Evolutionary conservation across 1,284 basidiomycete species (phyloP), one percentile per base, ranked within the genome.

Genomic region (Afroboletus lepidellus): DNA sequence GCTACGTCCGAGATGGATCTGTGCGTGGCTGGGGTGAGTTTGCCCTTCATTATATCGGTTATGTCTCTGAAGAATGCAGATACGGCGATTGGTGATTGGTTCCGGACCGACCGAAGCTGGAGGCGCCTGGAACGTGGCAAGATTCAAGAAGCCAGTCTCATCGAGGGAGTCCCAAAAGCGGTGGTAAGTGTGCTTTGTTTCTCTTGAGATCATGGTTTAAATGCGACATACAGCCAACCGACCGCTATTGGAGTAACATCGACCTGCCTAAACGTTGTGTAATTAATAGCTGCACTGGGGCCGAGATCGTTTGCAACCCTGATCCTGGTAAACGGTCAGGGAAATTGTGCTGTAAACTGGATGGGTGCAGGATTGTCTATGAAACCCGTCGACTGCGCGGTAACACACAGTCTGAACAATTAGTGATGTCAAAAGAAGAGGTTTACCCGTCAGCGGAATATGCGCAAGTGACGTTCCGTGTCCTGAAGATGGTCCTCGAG

Each of bases 291-390:
- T 11, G 24, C 1, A 11, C 45, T 5, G 12, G 8, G 4, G 36
- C 8, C 12, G 39, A 39, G 32, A 16, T 52, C 34, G 38, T 43
- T 25, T 51, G 21, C 21, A 42, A 24, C 20, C 30, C 21, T 12
- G 23, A 51, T 30, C 39, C 45, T 6, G 38, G 39, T 5, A 48
- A 29, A 6, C 46, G 29, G 1, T 27, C 46, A 1, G 46, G 46
- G 11, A 52, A 24, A 38, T 21, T 52, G 12, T 43, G 12, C 25
- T 52, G 51, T 41, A 43, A 43, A 12, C 21, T 42, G n/a, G 46
- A 52, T 4, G 39, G 39, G 12, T 11, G 32, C 18, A 41, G 8
- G 18, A 21, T 49, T 4, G 5, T 43, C 27, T 21, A 43, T 32
- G 51, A 52, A 43, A 48, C 41, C 0, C 29, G 30, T 42, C 39